Evolutionary conservation across 2,329 filamentous ascomycete species (phyloP).

Genomic region (Sporothrix dimorphospora): DNA sequence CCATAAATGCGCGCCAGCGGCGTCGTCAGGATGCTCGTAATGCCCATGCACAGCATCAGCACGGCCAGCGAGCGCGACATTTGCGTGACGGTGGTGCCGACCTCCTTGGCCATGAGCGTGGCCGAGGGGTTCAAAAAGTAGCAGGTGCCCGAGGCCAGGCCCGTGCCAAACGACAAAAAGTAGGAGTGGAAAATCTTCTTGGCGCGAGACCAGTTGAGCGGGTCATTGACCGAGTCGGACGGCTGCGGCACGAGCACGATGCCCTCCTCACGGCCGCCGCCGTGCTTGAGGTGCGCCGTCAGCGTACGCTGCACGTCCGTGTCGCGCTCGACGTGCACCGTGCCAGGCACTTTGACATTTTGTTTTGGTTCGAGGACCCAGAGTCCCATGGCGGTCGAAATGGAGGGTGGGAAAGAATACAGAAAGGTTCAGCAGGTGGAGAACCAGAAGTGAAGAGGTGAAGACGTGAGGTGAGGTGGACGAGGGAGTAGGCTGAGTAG

Average conservation of each 20-base stretch:
- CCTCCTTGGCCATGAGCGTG: slow-evolving; percentile 38
- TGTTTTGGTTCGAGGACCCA: slow-evolving; percentile 31
- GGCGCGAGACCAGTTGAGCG: slow-evolving; percentile 23
- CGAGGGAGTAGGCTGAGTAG: background rate
- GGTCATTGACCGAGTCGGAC: slow-evolving; percentile 20
- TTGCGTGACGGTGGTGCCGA: slow-evolving; percentile 40
- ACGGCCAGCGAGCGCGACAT: slow-evolving; percentile 42
- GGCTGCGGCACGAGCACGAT: slow-evolving; percentile 36
- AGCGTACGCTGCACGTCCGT: slow-evolving; percentile 22
- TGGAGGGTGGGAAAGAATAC: background rate
- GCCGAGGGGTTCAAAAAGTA: slow-evolving; percentile 43
- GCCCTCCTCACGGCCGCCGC: slow-evolving; percentile 38
- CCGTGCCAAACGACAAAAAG: slow-evolving; percentile 44
- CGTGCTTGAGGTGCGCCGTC: slow-evolving; percentile 20
- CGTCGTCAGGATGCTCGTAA: slow-evolving; percentile 58
- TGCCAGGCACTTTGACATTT: slow-evolving; percentile 30
- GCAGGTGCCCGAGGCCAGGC: slow-evolving; percentile 38
- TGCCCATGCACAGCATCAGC: slow-evolving; percentile 67
- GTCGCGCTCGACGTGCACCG: slow-evolving; percentile 30
- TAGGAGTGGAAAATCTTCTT: slow-evolving; percentile 47
- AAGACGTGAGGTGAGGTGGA: background rate
- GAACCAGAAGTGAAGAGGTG: background rate
- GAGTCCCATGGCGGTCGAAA: slow-evolving; percentile 30
- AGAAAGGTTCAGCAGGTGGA: too few relatives aligned
- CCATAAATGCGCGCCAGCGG: slow-evolving; percentile 39